These are phyloP conservation scores for Hygrocybe punicea DNA, from an alignment of 768 basidiomycete species.

Conservation along the genomic window DNA sequence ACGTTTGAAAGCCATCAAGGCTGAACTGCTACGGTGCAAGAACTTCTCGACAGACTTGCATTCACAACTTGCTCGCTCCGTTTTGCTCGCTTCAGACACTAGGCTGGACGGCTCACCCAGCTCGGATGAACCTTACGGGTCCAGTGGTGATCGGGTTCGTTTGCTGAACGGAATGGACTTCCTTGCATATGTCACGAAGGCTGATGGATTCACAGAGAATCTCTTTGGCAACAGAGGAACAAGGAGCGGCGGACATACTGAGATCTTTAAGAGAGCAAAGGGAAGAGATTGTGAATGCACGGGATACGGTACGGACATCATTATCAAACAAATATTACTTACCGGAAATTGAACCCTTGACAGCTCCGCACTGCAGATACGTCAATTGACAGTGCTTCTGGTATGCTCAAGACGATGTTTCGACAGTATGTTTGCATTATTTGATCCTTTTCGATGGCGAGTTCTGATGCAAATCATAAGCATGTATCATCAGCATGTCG, in stretches of 20 bases:
- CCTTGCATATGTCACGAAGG: conserved; percentile 73
- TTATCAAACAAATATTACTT: not conserved
- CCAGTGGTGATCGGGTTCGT: conserved; percentile 69
- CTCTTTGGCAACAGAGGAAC: conserved; percentile 93
- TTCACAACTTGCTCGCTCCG: conserved; percentile 64
- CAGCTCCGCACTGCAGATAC: conserved; percentile 84
- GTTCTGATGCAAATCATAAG: conserved; percentile 46
- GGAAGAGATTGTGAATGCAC: conserved; percentile 90
- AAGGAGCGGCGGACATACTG: conserved; percentile 91
- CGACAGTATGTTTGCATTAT: conserved; percentile 62
- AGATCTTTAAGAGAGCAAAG: conserved; percentile 79
- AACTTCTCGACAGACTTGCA: conserved; percentile 74
- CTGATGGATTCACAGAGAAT: conserved; percentile 88
- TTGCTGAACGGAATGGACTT: conserved; percentile 73
- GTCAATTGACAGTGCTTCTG: conserved; percentile 88
- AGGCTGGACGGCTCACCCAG: conserved; percentile 38
- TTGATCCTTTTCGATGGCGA: conserved; percentile 12
- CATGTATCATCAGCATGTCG: conserved; percentile 94
- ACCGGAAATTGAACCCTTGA: not conserved
- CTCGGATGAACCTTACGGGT: conserved; percentile 81
- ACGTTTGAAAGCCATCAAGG: conserved; percentile 71
- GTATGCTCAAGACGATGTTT: conserved; percentile 94
- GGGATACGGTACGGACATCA: conserved; percentile 71
- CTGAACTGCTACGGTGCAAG: conserved; percentile 74
- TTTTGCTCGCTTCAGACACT: conserved; percentile 54